Base-by-base conservation (phyloP, 129 eudicot genomes). In the Flaveria bidentis region DNA sequence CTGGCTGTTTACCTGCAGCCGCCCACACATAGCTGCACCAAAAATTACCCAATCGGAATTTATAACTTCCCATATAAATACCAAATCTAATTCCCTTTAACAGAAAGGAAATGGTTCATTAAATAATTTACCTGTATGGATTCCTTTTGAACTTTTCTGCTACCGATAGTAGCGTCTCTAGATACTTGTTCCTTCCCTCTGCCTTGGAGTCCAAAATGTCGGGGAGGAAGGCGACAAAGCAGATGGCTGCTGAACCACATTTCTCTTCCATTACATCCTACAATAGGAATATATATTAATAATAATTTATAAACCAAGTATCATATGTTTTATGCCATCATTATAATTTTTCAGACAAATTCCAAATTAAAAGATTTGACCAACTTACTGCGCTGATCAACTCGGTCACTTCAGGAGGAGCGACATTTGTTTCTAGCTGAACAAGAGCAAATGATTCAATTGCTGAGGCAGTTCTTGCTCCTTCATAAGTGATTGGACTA, bases 171-270 rank as follows among this genome's bases (percentile, higher is more conserved):
- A 90, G 51, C 51, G 84, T 82, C 78, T 93, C 90, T n/a, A 93
- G 81, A 84, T 93, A 90, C 85, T 93, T 93, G 75, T 93, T 93
- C 86, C 98, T 88, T 73, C 98, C 96, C 69, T 88, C 93, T 1
- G 98, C 98, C 84, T 88, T 93, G 67, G 97, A 84, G 83, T 93
- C 98, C 92, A 93, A 81, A 67, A 93, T 93, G 74, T 90, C 93
- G 0, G 98, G 98, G 46, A 93, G 91, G 86, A 93, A 93, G 45
- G 97, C 85, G 20, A 93, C 92, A 77, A 93, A 93, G 71, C 96
- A 93, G 44, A 93, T 90, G 67, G 98, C 98, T 53, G 97, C 96
- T 76, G 98, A 82, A 77, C 91, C 96, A 77, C 98, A 93, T 87
- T 90, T 93, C 87, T 93, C 97, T 71, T 93, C 92, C 98, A 93